Evolutionary conservation across 2,329 filamentous ascomycete species (phyloP).

Genomic region (Scortechinia acanthostroma): DNA sequence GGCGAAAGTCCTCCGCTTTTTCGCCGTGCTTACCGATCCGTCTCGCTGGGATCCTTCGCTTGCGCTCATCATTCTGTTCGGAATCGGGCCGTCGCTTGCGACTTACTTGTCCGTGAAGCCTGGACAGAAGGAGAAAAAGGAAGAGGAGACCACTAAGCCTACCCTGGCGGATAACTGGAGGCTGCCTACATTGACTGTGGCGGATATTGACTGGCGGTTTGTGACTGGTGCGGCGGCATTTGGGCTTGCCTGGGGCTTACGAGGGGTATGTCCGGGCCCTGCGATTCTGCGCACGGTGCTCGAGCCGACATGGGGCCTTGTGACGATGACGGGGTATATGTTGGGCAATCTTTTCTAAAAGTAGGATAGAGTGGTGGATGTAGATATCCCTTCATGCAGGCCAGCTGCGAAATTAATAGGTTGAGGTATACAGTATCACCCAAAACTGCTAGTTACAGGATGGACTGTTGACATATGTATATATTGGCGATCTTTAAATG

Average conservation of each 20-base stretch:
- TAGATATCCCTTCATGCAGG: no score
- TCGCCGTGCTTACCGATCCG: constrained; percentile 29
- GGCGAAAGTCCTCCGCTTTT: constrained; percentile 38
- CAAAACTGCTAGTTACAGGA: no score
- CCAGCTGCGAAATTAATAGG: no score
- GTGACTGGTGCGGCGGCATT: constrained; percentile 34
- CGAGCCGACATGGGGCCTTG: constrained; percentile 35
- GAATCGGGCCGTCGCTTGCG: constrained; percentile 32
- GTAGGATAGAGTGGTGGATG: no score
- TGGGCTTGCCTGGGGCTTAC: constrained; percentile 40
- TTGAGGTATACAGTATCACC: no score
- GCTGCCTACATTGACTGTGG: constrained; percentile 31
- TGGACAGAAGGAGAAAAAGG: constrained; percentile 12
- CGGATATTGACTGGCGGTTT: constrained; percentile 37
- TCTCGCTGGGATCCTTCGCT: constrained; percentile 39
- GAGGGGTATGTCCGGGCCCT: constrained; percentile 41
- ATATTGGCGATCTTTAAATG: no score
- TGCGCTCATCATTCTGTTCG: constrained; percentile 36
- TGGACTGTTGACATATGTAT: no score
- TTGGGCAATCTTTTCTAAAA: constrained; percentile 23
- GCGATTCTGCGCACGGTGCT: constrained; percentile 33
- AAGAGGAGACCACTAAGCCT: constrained; percentile 19
- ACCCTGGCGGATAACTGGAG: constrained; percentile 28
- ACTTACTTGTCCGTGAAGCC: constrained; percentile 18
- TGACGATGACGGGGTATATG: constrained; percentile 36